Evolutionary conservation across 2,329 filamentous ascomycete genomes (phyloP).

Genomic region (Esteya vermicola): DNA sequence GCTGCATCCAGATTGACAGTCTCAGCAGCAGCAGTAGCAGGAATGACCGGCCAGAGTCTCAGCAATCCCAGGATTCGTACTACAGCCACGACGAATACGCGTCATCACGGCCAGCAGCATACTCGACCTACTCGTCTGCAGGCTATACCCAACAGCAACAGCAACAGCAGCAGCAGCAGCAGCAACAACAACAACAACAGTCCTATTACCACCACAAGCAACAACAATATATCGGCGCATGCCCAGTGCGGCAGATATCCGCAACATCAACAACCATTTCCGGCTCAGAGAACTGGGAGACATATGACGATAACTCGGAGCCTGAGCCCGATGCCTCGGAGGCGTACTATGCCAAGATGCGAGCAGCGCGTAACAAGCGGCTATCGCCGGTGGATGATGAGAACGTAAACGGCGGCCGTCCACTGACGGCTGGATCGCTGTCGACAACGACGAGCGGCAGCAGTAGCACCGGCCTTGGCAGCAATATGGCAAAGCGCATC

Average conservation of each 20-base stretch:
- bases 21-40: slow-evolving; percentile 8
- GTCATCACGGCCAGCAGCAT: no score
- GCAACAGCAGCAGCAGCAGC: no score
- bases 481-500: slow-evolving; percentile 32
- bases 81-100: not conserved
- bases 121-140: no score
- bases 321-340: slow-evolving; percentile 63
- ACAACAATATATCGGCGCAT: slow-evolving; percentile 15
- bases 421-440: slow-evolving; percentile 16
- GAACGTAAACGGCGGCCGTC: no score
- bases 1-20: slow-evolving; percentile 3
- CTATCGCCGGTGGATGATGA: slow-evolving; percentile 30
- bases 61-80: no score
- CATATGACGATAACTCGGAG: slow-evolving; percentile 75
- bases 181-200: slow-evolving; percentile 3
- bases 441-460: not conserved
- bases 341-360: slow-evolving; percentile 65
- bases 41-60: no score
- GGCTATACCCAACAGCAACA: no score
- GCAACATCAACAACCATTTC: slow-evolving; percentile 64
- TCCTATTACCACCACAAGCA: no score
- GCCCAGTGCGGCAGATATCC: slow-evolving; percentile 50
- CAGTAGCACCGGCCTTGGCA: not conserved
- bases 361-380: slow-evolving; percentile 54
- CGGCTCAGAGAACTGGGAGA: slow-evolving; percentile 95